Conservation (phyloP, 441 rosid genomes). For the Erodium chrysanthum region DNA sequence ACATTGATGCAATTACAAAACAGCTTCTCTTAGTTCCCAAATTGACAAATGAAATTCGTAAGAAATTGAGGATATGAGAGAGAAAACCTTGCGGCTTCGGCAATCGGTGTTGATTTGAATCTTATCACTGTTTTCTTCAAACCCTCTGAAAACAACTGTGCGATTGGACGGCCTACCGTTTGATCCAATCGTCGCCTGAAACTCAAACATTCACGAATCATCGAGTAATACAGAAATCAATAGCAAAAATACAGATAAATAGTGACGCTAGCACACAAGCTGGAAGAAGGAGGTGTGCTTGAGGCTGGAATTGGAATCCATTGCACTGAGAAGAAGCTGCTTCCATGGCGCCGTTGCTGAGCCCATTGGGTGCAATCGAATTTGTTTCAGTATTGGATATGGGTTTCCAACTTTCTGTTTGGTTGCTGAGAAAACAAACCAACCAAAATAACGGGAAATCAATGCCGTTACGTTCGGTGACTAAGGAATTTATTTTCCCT, state of each 20-base stretch:
- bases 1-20: background rate
- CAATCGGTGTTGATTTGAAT: constrained; percentile 59
- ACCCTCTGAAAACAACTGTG: constrained; percentile 75
- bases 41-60: background rate
- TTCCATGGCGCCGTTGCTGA: constrained; percentile 55
- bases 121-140: constrained; percentile 45
- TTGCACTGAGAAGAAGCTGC: constrained; percentile 59
- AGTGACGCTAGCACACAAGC: constrained; percentile 29
- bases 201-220: constrained; percentile 10
- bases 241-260: background rate
- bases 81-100: constrained; percentile 53
- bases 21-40: background rate
- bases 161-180: constrained; percentile 79
- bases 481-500: no score
- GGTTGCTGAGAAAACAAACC: background rate
- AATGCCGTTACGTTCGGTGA: no score
- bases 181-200: constrained; percentile 66
- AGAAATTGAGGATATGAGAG: background rate
- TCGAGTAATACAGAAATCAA: background rate
- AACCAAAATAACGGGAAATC: background rate
- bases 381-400: background rate
- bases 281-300: constrained; percentile 59
- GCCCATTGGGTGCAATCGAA: constrained; percentile 20
- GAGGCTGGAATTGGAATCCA: constrained; percentile 54
- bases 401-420: background rate